phyloP scores from a whole-genome alignment of 306 rosid genomes.

The Prunus davidiana region DNA sequence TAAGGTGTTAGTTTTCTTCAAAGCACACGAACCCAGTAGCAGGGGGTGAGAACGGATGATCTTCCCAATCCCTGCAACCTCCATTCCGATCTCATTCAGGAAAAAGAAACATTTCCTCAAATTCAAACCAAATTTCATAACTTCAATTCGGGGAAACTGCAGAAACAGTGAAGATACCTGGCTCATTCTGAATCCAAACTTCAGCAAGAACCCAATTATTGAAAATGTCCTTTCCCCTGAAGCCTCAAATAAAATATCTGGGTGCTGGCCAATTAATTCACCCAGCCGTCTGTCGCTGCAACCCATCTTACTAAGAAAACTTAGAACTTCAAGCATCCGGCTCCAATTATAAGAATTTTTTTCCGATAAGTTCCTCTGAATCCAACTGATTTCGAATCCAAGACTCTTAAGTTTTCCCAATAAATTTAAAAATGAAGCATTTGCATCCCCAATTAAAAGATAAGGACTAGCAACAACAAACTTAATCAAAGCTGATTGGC shows the following conservation, averaged over 20 bases:
- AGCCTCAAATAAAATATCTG: constrained; percentile 58
- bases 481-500: constrained; percentile 19
- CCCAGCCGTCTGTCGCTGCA: constrained; percentile 39
- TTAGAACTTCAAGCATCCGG: constrained; percentile 43
- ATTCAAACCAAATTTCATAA: constrained; percentile 46
- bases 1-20: constrained; percentile 55
- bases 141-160: constrained; percentile 50
- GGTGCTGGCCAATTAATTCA: constrained; percentile 29
- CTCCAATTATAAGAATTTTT: constrained; percentile 51
- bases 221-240: constrained; percentile 54
- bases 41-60: constrained; percentile 47
- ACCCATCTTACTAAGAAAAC: constrained; percentile 40
- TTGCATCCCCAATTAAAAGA: constrained; percentile 59
- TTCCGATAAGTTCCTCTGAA: constrained; percentile 39
- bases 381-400: constrained; percentile 48
- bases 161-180: constrained; percentile 39
- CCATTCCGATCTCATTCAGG: constrained; percentile 58
- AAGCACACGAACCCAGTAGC: constrained; percentile 48
- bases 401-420: constrained; percentile 45
- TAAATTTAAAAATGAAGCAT: constrained; percentile 40
- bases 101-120: constrained; percentile 42
- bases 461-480: constrained; percentile 50
- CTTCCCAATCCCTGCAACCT: constrained; percentile 45
- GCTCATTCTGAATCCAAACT: constrained; percentile 49
- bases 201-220: constrained; percentile 52